These are phyloP conservation scores for Paraphoma sp. DNA, from an alignment of 2,329 filamentous ascomycete species.

Conservation along the genomic window DNA sequence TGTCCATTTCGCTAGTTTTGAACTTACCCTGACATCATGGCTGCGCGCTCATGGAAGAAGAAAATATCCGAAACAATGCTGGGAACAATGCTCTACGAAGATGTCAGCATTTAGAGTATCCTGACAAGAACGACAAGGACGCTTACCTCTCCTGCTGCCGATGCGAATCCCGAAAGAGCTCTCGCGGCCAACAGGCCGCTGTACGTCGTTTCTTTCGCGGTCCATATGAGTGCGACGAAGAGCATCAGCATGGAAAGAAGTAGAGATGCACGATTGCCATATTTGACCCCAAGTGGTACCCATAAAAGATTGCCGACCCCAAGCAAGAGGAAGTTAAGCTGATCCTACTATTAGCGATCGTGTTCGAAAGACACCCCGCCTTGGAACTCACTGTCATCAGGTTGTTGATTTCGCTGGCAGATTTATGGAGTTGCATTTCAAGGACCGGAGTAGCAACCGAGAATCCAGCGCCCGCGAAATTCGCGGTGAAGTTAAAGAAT, in stretches of 20 bases:
- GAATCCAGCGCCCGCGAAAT: conserved; percentile 10
- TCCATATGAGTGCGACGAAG: conserved; percentile 10
- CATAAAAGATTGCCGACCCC: conserved; percentile 11
- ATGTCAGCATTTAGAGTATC: not conserved
- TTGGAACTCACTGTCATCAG: conserved; percentile 2
- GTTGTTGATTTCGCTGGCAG: conserved; percentile 5
- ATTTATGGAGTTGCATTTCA: conserved; percentile 3
- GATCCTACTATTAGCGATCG: not conserved
- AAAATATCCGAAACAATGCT: conserved; percentile 14
- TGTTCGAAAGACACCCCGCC: not conserved
- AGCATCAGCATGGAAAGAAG: conserved; percentile 5
- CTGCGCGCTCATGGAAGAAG: conserved; percentile 13
- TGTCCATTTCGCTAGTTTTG: not conserved
- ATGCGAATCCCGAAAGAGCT: conserved; percentile 10
- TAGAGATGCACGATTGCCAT: conserved; percentile 9
- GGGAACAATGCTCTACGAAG: conserved; percentile 10
- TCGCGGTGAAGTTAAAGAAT: conserved; percentile 11
- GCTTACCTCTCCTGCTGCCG: conserved; percentile 8
- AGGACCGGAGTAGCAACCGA: conserved; percentile 7
- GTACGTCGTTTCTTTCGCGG: conserved; percentile 7
- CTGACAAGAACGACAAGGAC: not conserved
- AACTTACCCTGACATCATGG: conserved; percentile 16
- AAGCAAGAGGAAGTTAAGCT: conserved; percentile 11
- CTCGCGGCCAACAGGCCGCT: conserved; percentile 7
- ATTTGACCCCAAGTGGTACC: conserved; percentile 11